Evolutionary conservation across 139 green algal genomes (phyloP), one percentile per base, ranked within the genome.

Genomic region (Coelastrella sp.): DNA sequence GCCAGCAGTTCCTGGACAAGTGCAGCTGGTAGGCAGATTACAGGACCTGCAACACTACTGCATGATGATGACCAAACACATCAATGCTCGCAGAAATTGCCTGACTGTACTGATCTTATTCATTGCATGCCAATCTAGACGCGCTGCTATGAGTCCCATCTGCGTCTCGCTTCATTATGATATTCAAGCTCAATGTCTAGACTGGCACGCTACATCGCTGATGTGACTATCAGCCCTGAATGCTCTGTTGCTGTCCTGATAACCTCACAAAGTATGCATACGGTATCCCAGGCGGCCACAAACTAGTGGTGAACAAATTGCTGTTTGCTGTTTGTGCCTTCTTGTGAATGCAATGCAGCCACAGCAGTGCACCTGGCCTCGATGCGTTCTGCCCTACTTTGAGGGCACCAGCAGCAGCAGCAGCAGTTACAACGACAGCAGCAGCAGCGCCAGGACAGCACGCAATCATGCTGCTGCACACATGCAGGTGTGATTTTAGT

Each of bases 341-440:
- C 15, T 15, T 61, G 8, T 15, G n/a, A 11, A 59, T 63, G 15
- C 63, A 25, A 78, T n/a, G 57, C 84, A 82, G 49, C 35, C 10
- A 6, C 66, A 35, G n/a, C 12, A 27, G n/a, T 90, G 85, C 25
- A 90, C 85, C 10, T 90, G 85, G 85, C 85, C 85, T 6, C 85
- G 74, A 56, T 90, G 85, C n/a, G 85, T 90, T 4, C 85, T 90
- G 73, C 85, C 85, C 7, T 78, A 56, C 59, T 24, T 90, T 5
- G 57, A 61, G 8, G 76, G 68, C 84, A 80, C 68, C 56, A 68
- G 58, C 85, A 90, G 74, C 74, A 78, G 58, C n/a, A 65, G 17
- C 84, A 74, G 11, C 22, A 74, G 85, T 22, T 49, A 73, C 59
- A 78, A 35, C 9, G 14, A 7, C 7, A 15, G 14, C 57, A 65